A percentile compares a stretch with the other conserved stretches of the same genome.
Evolutionary conservation across 148 eudicot genomes (phyloP).

Genomic region (Rhododendron molle): DNA sequence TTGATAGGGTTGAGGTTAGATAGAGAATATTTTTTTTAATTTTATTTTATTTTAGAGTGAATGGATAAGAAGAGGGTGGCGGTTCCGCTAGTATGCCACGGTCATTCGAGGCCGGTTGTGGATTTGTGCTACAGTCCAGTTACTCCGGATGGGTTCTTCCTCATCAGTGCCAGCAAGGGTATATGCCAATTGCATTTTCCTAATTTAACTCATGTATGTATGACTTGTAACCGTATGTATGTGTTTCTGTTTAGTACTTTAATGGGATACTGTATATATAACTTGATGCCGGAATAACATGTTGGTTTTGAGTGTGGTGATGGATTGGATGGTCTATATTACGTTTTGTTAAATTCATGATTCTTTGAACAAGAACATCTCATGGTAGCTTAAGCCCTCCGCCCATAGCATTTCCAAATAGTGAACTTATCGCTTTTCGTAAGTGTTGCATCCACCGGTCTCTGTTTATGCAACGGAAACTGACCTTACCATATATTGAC

Average conservation of each 20-base stretch:
- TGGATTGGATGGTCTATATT: not conserved
- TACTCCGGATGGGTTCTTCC: conserved; percentile 79
- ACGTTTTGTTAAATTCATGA: not conserved
- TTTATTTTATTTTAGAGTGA: not conserved
- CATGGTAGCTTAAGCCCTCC: not conserved
- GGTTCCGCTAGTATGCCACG: conserved; percentile 80
- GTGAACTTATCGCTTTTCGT: not conserved
- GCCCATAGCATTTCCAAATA: not conserved
- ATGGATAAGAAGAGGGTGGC: conserved; percentile 80
- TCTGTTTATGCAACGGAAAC: not conserved
- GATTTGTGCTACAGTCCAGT: conserved; percentile 80
- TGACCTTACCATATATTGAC: not conserved
- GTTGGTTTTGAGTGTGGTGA: not conserved
- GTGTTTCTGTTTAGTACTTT: not conserved
- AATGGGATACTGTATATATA: not conserved
- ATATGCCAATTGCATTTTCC: conserved; percentile 14
- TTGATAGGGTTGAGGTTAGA: not conserved
- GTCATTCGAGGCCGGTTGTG: conserved; percentile 84
- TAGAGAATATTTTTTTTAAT: not conserved
- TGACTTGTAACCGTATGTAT: not conserved
- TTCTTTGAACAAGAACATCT: not conserved
- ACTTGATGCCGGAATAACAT: not conserved
- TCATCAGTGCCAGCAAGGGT: conserved; percentile 91
- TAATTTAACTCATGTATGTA: not conserved
- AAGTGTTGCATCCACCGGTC: not conserved